phyloP scores from a whole-genome alignment of 2,329 filamentous ascomycete species.

The Xylariaceae sp. region DNA sequence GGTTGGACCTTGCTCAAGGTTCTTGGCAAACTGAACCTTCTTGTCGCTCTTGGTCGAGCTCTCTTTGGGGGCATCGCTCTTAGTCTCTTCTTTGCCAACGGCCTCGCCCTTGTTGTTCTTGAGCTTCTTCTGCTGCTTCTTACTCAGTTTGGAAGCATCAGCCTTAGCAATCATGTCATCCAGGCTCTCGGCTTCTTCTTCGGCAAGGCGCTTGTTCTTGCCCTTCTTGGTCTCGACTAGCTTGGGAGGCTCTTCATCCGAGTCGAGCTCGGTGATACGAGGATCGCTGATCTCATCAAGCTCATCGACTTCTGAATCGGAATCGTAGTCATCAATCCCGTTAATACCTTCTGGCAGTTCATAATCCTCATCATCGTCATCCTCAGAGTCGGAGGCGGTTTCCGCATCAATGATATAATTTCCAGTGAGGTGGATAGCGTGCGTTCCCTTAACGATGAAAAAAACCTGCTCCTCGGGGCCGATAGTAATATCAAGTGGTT shows the following conservation, averaged over 20 bases:
- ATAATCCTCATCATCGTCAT: constrained; percentile 69
- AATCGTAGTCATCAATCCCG: constrained; percentile 65
- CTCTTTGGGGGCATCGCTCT: constrained; percentile 51
- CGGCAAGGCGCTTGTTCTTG: constrained; percentile 93
- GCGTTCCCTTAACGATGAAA: constrained; percentile 86
- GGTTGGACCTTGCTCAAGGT: constrained; percentile 94
- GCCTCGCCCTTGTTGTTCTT: constrained; percentile 98
- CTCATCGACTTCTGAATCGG: constrained; percentile 67
- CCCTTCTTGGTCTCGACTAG: constrained; percentile 60
- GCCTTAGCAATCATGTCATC: constrained; percentile 83
- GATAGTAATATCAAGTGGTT: constrained; percentile 89
- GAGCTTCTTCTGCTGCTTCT: constrained; percentile 97
- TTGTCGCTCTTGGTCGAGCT: constrained; percentile 62
- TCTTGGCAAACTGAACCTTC: constrained; percentile 99
- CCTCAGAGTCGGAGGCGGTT: constrained; percentile 59
- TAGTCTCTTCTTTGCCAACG: constrained; percentile 57
- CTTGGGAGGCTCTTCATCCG: constrained; percentile 67
- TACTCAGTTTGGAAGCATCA: constrained; percentile 69
- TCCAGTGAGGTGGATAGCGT: constrained; percentile 87
- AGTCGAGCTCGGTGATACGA: constrained; percentile 77
- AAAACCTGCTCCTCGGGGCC: constrained; percentile 84
- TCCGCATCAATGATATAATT: constrained; percentile 82
- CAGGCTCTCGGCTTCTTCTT: constrained; percentile 63
- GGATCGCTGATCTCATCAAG: constrained; percentile 75
- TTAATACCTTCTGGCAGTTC: constrained; percentile 77